These are phyloP conservation scores for Epichloe brachyelytri DNA, from an alignment of 2,329 filamentous ascomycete genomes.

Conservation along the genomic window DNA sequence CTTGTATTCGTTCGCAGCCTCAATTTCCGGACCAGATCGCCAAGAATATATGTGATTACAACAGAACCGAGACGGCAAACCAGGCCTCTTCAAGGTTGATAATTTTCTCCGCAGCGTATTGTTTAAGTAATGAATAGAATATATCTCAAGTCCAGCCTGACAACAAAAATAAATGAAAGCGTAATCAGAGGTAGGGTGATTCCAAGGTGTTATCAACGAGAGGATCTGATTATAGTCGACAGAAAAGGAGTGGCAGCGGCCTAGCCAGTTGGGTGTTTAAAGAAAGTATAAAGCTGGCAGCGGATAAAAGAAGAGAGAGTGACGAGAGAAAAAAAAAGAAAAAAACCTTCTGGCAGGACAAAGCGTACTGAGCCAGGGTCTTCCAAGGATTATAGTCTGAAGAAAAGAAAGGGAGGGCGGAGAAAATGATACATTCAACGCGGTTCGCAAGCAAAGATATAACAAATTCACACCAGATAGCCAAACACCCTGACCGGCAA, in stretches of 20 bases:
- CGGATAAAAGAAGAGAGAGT: constrained; percentile 12
- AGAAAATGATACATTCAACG: not conserved
- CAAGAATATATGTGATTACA: not conserved
- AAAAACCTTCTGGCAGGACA: constrained; percentile 15
- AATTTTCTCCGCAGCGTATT: not conserved
- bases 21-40: not conserved
- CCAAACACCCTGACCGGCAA: not conserved
- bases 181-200: not conserved
- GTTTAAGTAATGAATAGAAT: not conserved
- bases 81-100: constrained; percentile 11
- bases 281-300: constrained; percentile 18
- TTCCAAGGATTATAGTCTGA: not conserved
- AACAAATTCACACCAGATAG: not conserved
- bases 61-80: constrained; percentile 8
- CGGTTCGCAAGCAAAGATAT: constrained; percentile 8
- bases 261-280: constrained; percentile 42
- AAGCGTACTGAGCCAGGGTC: constrained; percentile 8
- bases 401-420: constrained; percentile 6
- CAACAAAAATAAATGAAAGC: not conserved
- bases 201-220: not conserved
- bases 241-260: constrained; percentile 41
- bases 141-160: constrained; percentile 1
- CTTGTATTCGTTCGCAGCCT: not conserved
- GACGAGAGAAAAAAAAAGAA: constrained; percentile 10
- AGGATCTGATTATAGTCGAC: not conserved